Base-by-base conservation (phyloP, 2,329 filamentous ascomycete genomes). In the Ophiostoma ulmi region DNA sequence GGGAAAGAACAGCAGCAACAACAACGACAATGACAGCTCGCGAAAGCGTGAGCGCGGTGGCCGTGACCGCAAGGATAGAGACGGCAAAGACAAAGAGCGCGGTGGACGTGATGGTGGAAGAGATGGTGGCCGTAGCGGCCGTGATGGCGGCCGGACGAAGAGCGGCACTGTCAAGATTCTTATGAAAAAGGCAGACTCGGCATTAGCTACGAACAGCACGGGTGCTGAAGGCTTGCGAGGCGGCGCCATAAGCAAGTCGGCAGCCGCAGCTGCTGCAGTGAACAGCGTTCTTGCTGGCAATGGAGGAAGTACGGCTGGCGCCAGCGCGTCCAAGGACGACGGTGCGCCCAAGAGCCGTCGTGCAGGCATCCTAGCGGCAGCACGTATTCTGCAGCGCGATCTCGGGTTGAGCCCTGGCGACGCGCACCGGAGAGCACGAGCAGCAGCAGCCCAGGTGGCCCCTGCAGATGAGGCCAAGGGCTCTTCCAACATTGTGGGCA, bases 91-190 rank as follows among this genome's bases (percentile, higher is more conserved):
- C 69, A 93, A 91, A 79, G 91, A 91, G 64, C 79, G 91, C 91
- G 63, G 52, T 26, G 52, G 52, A 17, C 52, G 52, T 10, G 52
- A 58, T 13, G 52, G 52, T 58, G 52, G 52, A 26, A 81, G 82
- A 22, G 88, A 88, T 90, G 17, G 52, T n/a, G 66, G 70, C 1
- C 26, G 55, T 22, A 61, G 14, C 17, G 61, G 31, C 10, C 20
- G 17, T 14, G 63, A 22, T 20, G n/a, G 63, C 20, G 70, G 70
- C 13, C 65, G 44, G 13, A 74, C 87, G 8, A 88, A 85, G 74
- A 87, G 88, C 75, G 87, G 89, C 75, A 85, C 85, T 2, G 84
- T 90, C 74, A 90, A 87, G 77, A 86, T 90, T 68, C 80, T 90
- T 7, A 88, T 86, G 38, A 87, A 89, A 78, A 86, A 87, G 75